Percentiles rank a stretch among this genome's conserved stretches.
Conservation (phyloP, 2,329 filamentous ascomycete species). For the Onygenales sp. region DNA sequence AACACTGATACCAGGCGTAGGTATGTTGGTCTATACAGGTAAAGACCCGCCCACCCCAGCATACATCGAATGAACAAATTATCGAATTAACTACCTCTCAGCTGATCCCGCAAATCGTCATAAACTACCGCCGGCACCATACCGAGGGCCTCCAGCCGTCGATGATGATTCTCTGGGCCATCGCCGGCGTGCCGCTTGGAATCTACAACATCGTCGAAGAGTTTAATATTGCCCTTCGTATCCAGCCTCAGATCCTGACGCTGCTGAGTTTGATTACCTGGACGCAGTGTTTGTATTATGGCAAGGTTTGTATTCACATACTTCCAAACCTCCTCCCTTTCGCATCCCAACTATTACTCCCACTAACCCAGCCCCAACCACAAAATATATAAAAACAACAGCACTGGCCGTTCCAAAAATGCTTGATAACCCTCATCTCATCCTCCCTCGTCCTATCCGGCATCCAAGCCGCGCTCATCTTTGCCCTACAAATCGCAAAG, state of each 20-base stretch:
- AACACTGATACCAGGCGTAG: conserved; percentile 6
- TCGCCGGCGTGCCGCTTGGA: conserved; percentile 58
- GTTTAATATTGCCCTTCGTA: conserved; percentile 44
- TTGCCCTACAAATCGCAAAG: conserved; percentile 43
- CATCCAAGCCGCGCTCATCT: conserved; percentile 50
- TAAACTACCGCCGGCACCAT: conserved; percentile 58
- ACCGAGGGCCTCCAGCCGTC: conserved; percentile 55
- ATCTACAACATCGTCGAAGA: conserved; percentile 48
- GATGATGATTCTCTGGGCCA: conserved; percentile 62
- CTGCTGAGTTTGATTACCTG: conserved; percentile 44
- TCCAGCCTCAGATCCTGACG: conserved; percentile 50
- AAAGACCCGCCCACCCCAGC: background rate
- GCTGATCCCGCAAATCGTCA: conserved; percentile 59
- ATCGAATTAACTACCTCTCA: conserved; percentile 21
- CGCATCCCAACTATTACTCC: background rate
- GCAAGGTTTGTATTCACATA: conserved; percentile 19
- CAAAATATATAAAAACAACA: conserved; percentile 15
- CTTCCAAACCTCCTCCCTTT: background rate
- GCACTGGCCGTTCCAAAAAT: conserved; percentile 45
- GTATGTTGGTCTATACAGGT: conserved; percentile 60
- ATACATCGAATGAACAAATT: no score
- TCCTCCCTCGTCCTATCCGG: conserved; percentile 50
- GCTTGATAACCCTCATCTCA: conserved; percentile 39
- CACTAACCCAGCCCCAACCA: no score
- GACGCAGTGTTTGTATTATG: conserved; percentile 49